Percentiles rank a stretch among this genome's conserved stretches.
These are phyloP conservation scores for Trypanosoma mega DNA, from an alignment of 208 protist genomes.

Conservation along the genomic window DNA sequence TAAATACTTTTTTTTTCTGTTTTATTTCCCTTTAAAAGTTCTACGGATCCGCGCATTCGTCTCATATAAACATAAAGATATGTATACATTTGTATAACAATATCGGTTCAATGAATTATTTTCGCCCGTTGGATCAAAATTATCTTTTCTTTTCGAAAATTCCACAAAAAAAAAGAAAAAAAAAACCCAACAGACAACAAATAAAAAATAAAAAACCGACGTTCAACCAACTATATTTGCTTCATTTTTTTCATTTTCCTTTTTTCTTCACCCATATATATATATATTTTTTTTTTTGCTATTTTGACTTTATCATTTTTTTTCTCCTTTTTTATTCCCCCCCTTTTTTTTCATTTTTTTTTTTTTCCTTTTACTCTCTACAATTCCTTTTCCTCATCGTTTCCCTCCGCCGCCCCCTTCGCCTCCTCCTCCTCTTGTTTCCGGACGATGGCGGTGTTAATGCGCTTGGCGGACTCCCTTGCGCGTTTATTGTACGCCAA, in stretches of 20 bases:
- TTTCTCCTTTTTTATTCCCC: conserved; percentile 10
- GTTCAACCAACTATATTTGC: neutral
- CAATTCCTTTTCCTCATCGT: neutral
- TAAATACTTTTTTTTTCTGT: no score
- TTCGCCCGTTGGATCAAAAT: no score
- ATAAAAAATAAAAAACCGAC: no score
- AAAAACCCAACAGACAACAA: no score
- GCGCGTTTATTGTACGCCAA: conserved; percentile 50
- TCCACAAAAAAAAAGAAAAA: no score
- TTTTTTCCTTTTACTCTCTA: conserved; percentile 3
- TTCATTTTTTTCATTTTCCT: neutral
- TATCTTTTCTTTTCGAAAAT: conserved; percentile 8
- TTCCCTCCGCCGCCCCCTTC: neutral
- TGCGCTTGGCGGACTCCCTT: conserved; percentile 21
- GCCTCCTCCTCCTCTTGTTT: neutral
- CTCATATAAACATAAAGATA: no score
- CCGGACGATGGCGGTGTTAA: neutral
- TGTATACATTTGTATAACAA: no score
- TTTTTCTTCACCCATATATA: neutral
- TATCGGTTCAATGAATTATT: no score
- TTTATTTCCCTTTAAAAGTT: no score
- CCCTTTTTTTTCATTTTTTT: conserved; percentile 4
- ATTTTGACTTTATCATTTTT: conserved; percentile 4
- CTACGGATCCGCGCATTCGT: no score
- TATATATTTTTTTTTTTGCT: neutral